Evolutionary conservation across 441 rosid species (phyloP).

Genomic region (Monsonia emarginata): DNA sequence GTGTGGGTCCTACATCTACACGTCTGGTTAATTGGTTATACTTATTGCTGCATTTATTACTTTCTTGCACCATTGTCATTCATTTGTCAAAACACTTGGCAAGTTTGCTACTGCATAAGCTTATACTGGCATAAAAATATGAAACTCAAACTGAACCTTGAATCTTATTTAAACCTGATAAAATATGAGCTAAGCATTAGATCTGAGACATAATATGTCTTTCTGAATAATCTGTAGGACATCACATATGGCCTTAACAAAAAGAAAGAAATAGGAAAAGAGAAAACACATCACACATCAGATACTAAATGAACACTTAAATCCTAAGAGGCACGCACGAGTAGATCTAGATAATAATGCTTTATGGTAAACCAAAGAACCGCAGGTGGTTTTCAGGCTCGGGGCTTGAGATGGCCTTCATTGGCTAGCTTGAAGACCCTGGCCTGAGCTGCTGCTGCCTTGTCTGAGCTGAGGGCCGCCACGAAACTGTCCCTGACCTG

Average conservation of each 20-base stretch:
- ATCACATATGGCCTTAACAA: not conserved
- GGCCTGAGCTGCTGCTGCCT: conserved; percentile 54
- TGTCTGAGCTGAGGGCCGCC: conserved; percentile 37
- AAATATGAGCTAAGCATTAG: not conserved
- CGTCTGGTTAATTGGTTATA: too few species aligned
- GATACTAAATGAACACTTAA: not conserved
- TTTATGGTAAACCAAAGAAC: not conserved
- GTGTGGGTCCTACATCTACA: not conserved
- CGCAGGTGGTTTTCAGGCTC: conserved; percentile 18
- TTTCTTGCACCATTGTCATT: not conserved
- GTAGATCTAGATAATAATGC: not conserved
- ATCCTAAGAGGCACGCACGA: not conserved
- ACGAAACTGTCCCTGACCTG: conserved; percentile 49
- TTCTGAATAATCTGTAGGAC: not conserved
- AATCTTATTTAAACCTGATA: not conserved
- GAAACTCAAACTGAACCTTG: not conserved
- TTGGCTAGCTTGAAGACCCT: conserved; percentile 55
- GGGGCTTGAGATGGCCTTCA: conserved; percentile 50
- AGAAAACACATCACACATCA: not conserved
- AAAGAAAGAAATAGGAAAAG: not conserved
- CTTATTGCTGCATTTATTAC: not conserved
- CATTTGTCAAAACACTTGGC: not conserved
- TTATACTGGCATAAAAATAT: not conserved
- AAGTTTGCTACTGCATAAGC: not conserved
- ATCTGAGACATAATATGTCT: not conserved